phyloP scores from a whole-genome alignment of 805 yeast species.

The Hanseniaspora meyeri region DNA sequence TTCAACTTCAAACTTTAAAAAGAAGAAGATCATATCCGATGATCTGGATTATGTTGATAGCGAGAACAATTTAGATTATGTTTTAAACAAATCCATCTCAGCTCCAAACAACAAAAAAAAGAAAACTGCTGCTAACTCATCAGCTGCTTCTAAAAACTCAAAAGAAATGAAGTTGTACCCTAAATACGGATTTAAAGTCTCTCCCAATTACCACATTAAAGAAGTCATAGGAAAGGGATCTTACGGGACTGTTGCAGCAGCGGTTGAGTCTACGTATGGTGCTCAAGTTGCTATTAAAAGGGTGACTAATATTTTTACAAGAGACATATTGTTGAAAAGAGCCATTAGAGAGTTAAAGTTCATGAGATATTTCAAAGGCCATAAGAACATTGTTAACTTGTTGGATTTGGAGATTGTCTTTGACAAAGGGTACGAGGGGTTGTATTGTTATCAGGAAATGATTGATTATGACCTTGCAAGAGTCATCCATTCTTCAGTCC shows the following conservation, averaged over 20 bases:
- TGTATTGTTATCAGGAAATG: conserved; percentile 79
- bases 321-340: conserved; percentile 56
- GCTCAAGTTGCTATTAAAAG: conserved; percentile 63
- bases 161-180: conserved; percentile 30
- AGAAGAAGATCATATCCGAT: background rate
- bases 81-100: background rate
- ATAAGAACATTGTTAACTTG: conserved; percentile 63
- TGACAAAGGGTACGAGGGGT: conserved; percentile 62
- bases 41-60: background rate
- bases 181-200: conserved; percentile 49
- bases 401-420: conserved; percentile 62
- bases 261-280: conserved; percentile 30
- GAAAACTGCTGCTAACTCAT: background rate
- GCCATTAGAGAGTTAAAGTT: conserved; percentile 75
- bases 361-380: conserved; percentile 76
- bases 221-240: conserved; percentile 69
- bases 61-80: background rate
- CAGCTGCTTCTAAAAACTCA: background rate
- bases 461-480: conserved; percentile 70
- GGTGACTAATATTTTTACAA: conserved; percentile 55
- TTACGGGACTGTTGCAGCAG: conserved; percentile 76
- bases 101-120: background rate
- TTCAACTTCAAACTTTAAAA: background rate
- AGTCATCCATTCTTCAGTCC: conserved; percentile 66
- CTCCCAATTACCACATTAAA: conserved; percentile 45